Evolutionary conservation across 1,139 yeast species (phyloP), one percentile per base, ranked within the genome.

Genomic region (Candida labiduridarum): DNA sequence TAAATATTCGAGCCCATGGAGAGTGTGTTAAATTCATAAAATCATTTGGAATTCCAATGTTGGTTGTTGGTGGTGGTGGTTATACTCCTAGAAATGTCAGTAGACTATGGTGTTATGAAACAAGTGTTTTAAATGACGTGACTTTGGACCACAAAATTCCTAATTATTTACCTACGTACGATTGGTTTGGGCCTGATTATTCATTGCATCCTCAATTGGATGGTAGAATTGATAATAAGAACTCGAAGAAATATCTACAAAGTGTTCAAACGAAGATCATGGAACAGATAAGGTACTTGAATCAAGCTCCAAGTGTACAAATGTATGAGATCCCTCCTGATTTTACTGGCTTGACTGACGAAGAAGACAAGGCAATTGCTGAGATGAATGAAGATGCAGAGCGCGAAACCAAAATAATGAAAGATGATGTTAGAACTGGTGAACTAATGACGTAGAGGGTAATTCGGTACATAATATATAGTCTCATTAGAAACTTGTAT

Each of bases 21-120:
- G 96, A 91, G 65, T 94, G 99, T 72, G 96, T 92, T 33, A 83
- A 85, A 56, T 92, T 84, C 67, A 85, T 92, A 50, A 88, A 87
- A 64, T 81, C 92, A 19, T 92, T 92, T 67, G 91, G 92, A 5
- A 74, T 94, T 2, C 98, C 98, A 6, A 77, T 90, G 82, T 74
- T 94, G 67, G 97, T 94, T 11, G 71, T 94, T 12, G 99, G 99
- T 27, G 99, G 99, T 34, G 99, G 99, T 49, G 99, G 99, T 2
- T 94, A 94, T 67, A 94, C 99, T 0, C 96, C 97, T 49, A 81
- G 97, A 59, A 94, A 94, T 63, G 99, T 94, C 8, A 87, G 96
- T 10, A 76, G 99, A 54, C 77, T 94, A 39, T 94, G 99, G 99
- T 84, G 97, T 44, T 91, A 88, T 65, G 99, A 94, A 67, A 95